Base-by-base conservation (phyloP, 192 early-diverging fungal genomes). In the Coemansia sp. region DNA sequence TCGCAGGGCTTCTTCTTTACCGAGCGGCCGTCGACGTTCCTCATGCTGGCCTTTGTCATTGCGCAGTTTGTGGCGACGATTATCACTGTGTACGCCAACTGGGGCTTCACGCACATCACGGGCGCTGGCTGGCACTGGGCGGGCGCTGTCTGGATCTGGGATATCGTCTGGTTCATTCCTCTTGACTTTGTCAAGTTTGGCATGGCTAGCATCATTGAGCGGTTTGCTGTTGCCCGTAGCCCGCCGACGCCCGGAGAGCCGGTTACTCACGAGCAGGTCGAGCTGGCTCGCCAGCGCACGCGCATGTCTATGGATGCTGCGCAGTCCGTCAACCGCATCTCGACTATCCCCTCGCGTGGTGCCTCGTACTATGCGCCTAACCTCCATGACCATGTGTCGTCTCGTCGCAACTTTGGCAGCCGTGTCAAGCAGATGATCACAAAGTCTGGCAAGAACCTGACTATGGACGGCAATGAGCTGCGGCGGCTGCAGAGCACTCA, bases 31-130 rank as follows among this genome's bases (percentile, higher is more conserved):
- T 90, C 89, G 45, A 38, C 83, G 31, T 86, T 88, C 77, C 82
- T 92, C 70, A 79, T 78, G 61, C 71, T 55, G 26, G 89, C 90
- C 57, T 89, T 92, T 70, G 73, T 90, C 55, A 53, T 87, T 71
- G 89, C 90, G 37, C 90, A 92, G 84, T 31, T 90, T 20, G 77
- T 88, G 21, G 89, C 90, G 31, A 89, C 88, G 39, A 87, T 94
- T 50, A 95, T 95, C 76, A 86, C 92, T 31, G 87, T 91, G 56
- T 92, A 89, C 70, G 94, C 90, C 63, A 85, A 88, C 87, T 91
- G 90, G 90, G 84, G 85, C 23, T 91, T 91, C 83, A 89, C 90
- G 34, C 62, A 86, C 42, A 91, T 91, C 58, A n/a, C 70, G 26
- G 86, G 87, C 33, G 85, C 88, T 62, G 90, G 90, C 60, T 91